Conservation (phyloP, 441 rosid species). For the Euphorbia celastroides region DNA sequence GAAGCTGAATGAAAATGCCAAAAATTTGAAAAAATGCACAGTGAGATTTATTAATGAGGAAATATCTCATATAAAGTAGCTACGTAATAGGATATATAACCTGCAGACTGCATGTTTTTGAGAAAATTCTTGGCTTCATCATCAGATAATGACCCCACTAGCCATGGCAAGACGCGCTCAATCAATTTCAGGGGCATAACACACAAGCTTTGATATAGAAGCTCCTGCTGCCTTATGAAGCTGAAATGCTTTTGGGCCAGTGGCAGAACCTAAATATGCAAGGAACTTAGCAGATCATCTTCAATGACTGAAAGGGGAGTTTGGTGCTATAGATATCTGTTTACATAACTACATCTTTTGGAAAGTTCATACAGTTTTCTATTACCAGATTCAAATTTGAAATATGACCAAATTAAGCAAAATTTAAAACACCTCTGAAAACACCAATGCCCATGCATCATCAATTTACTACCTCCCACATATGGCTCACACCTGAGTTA, state of each 20-base stretch:
- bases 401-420: neutral
- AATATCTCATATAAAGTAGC: neutral
- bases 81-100: slow-evolving; percentile 23
- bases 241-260: slow-evolving; percentile 58
- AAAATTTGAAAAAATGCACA: slow-evolving; percentile 2
- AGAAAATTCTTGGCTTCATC: slow-evolving; percentile 48
- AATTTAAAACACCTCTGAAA: slow-evolving; percentile 1
- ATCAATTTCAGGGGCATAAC: slow-evolving; percentile 67
- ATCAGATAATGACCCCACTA: slow-evolving; percentile 45
- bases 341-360: neutral
- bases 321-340: slow-evolving; percentile 7
- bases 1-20: slow-evolving; percentile 42
- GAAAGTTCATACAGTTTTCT: slow-evolving; percentile 5
- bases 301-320: slow-evolving; percentile 14
- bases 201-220: slow-evolving; percentile 59
- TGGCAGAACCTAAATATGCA: slow-evolving; percentile 54
- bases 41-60: slow-evolving; percentile 5
- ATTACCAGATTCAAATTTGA: neutral
- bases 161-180: slow-evolving; percentile 67
- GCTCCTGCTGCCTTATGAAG: slow-evolving; percentile 55
- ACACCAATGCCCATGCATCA: slow-evolving; percentile 7
- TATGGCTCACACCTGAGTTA: slow-evolving; percentile 1
- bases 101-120: slow-evolving; percentile 59
- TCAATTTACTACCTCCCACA: slow-evolving; percentile 1
- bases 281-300: slow-evolving; percentile 22